Conservation (phyloP, 805 yeast genomes). For the Saccharomycopsis javanensis region DNA sequence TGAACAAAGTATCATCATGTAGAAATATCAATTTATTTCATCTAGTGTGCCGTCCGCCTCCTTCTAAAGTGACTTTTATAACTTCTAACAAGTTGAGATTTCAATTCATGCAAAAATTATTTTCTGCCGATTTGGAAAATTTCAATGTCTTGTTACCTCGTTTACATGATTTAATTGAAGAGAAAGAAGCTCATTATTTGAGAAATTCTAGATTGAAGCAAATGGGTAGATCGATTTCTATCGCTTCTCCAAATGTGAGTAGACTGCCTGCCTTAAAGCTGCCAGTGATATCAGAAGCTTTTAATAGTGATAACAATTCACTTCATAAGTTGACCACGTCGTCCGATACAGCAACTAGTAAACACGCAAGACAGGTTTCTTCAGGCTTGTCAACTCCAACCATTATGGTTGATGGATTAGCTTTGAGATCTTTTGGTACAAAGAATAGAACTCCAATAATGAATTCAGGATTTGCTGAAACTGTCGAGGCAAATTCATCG, state of each 20-base stretch:
- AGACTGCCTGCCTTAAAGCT: not conserved
- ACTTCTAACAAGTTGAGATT: not conserved
- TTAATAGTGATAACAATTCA: not conserved
- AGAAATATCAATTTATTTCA: not conserved
- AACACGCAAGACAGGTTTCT: not conserved
- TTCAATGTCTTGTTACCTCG: not conserved
- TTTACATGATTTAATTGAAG: not conserved
- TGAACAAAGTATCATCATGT: constrained; percentile 13
- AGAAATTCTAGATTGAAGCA: not conserved
- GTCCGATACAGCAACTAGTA: not conserved
- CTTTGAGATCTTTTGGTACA: constrained; percentile 18
- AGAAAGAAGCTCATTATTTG: not conserved
- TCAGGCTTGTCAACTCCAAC: constrained; percentile 11
- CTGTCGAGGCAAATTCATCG: not conserved
- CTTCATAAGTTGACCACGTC: not conserved
- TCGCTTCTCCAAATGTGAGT: not conserved
- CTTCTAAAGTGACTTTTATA: not conserved
- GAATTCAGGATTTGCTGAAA: not conserved
- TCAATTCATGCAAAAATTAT: not conserved
- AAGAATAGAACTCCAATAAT: constrained; percentile 3
- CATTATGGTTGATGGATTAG: constrained; percentile 19
- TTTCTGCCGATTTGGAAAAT: not conserved
- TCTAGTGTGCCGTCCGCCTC: not conserved
- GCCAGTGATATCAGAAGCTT: not conserved
- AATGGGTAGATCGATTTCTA: constrained; percentile 2